Evolutionary conservation across 179 eudicot species (phyloP).

Genomic region (Corrigiola litoralis): DNA sequence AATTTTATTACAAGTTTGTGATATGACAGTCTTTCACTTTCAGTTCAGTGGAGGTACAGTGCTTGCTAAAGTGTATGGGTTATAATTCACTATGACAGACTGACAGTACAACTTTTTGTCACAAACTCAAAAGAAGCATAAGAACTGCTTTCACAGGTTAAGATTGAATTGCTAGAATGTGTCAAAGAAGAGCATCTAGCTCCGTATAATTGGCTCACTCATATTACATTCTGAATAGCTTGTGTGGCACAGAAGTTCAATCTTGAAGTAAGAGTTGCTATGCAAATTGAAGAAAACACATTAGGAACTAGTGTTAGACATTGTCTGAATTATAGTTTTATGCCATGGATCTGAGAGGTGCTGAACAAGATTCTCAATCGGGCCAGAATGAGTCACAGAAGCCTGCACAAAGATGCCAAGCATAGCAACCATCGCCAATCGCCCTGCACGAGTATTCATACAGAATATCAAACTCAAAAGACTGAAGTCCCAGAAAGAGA

Average conservation of each 20-base stretch:
- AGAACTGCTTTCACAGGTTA: not conserved
- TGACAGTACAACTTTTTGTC: too few species aligned
- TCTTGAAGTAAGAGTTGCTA: not conserved
- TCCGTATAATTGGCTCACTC: not conserved
- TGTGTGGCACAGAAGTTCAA: not conserved
- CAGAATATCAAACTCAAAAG: not conserved
- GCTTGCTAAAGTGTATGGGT: too few species aligned
- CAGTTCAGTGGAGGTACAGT: too few species aligned
- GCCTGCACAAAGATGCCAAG: slow-evolving; percentile 89
- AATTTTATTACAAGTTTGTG: too few species aligned
- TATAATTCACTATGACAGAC: too few species aligned
- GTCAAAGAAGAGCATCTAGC: not conserved
- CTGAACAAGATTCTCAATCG: slow-evolving; percentile 66
- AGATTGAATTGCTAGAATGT: not conserved
- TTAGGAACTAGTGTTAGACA: slow-evolving; percentile 31
- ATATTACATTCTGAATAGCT: not conserved
- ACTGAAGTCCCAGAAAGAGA: too few species aligned
- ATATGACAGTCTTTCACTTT: too few species aligned
- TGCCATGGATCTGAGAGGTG: slow-evolving; percentile 95
- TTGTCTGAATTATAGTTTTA: slow-evolving; percentile 62
- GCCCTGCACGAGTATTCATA: slow-evolving; percentile 44
- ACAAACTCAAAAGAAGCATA: not conserved
- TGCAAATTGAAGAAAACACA: not conserved
- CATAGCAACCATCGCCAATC: slow-evolving; percentile 94
- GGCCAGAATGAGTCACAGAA: slow-evolving; percentile 68